Evolutionary conservation across 306 rosid genomes (phyloP).

Genomic region (Pyrus betulifolia): DNA sequence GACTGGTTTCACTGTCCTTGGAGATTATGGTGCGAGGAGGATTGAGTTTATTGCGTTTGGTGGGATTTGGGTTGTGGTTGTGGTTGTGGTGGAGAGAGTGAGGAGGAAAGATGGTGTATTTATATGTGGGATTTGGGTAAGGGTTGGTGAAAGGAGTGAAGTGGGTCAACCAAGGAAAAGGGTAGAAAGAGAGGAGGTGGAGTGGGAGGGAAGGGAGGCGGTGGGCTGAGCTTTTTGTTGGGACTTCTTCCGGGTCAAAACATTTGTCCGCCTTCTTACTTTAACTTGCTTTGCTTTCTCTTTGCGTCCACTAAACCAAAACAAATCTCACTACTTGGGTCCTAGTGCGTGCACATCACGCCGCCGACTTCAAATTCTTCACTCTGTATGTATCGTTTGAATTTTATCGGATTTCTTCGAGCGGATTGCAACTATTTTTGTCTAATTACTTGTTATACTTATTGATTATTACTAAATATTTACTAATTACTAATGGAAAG

Average conservation of each 20-base stretch:
- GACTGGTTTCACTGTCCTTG: neutral
- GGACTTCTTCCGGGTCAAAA: conserved; percentile 70
- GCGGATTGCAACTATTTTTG: neutral
- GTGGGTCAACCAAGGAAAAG: conserved; percentile 65
- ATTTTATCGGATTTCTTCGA: neutral
- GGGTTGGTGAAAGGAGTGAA: conserved; percentile 37
- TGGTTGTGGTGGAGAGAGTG: neutral
- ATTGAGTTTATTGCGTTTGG: neutral
- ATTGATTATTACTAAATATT: neutral
- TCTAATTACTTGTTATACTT: neutral
- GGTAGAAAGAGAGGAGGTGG: neutral
- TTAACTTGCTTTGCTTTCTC: neutral
- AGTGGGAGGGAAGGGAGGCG: neutral
- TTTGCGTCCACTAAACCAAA: neutral
- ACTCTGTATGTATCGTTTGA: no score
- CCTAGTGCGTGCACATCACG: conserved; percentile 4
- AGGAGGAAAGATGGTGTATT: neutral
- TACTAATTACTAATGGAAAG: neutral
- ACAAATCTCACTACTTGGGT: neutral
- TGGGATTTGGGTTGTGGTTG: neutral
- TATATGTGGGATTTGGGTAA: neutral
- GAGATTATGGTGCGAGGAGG: neutral
- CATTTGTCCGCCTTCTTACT: conserved; percentile 12
- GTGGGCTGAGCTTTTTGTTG: conserved; percentile 2
- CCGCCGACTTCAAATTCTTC: neutral